Percentiles rank a stretch among this genome's conserved stretches.
Evolutionary conservation across 2,329 filamentous ascomycete genomes (phyloP).

Genomic region (Dothideomycetes sp.): DNA sequence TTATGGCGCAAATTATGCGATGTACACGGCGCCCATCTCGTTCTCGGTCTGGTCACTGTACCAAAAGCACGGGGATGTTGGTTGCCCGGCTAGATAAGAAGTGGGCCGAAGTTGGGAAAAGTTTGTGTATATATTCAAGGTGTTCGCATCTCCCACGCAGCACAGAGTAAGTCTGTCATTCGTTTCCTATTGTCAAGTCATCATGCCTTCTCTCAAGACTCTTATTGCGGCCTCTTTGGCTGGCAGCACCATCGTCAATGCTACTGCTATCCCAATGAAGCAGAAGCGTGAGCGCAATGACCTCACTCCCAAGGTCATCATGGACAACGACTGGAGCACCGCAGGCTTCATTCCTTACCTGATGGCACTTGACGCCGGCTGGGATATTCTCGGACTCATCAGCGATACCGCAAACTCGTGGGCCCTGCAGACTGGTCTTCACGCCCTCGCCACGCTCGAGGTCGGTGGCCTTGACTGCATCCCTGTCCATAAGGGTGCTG

Average conservation of each 20-base stretch:
- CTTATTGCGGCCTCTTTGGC: slow-evolving; percentile 3
- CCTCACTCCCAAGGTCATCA: slow-evolving; percentile 22
- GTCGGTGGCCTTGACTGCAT: slow-evolving; percentile 36
- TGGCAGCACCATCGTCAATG: slow-evolving; percentile 1
- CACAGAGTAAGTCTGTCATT: too few species aligned
- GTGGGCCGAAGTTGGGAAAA: neutral
- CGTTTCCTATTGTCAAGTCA: neutral
- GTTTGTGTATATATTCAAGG: neutral
- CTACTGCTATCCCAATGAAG: slow-evolving; percentile 3
- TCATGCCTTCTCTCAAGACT: slow-evolving; percentile 7
- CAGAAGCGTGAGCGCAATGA: slow-evolving; percentile 1
- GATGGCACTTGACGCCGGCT: slow-evolving; percentile 32
- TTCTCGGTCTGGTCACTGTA: too few species aligned
- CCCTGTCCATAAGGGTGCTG: slow-evolving; percentile 35
- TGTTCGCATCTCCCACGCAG: neutral
- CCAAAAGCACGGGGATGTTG: too few species aligned
- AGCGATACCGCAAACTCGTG: slow-evolving; percentile 35
- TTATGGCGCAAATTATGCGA: too few species aligned
- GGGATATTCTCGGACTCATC: slow-evolving; percentile 32
- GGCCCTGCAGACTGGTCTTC: slow-evolving; percentile 34
- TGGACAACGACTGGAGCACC: slow-evolving; percentile 38
- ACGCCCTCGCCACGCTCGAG: slow-evolving; percentile 37
- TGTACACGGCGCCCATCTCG: too few species aligned
- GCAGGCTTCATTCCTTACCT: slow-evolving; percentile 33
- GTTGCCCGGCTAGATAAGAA: too few species aligned